phyloP scores from a whole-genome alignment of 2,329 filamentous ascomycete genomes.

The Ploettnerulaceae sp. region DNA sequence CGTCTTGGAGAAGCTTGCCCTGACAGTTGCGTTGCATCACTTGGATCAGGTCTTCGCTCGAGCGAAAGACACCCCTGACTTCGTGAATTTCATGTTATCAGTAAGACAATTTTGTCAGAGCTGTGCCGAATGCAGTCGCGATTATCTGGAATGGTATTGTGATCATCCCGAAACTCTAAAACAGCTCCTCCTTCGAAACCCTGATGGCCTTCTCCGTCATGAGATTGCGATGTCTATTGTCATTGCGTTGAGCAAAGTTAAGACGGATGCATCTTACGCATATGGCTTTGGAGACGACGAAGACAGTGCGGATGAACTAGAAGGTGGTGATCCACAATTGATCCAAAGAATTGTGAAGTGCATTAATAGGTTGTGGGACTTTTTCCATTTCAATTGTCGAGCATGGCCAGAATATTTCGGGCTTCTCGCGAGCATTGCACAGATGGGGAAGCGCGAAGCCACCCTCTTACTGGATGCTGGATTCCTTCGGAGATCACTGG shows the following conservation, averaged over 20 bases:
- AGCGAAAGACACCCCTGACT: constrained; percentile 62
- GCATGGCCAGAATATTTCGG: constrained; percentile 76
- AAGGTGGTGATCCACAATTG: constrained; percentile 32
- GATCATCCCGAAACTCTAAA: constrained; percentile 53
- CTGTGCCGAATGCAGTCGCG: constrained; percentile 52
- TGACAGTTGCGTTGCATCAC: constrained; percentile 57
- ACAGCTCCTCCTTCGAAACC: constrained; percentile 59
- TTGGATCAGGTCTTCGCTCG: constrained; percentile 72
- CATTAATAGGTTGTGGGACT: constrained; percentile 54
- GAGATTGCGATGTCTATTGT: constrained; percentile 49
- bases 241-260: constrained; percentile 48
- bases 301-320: constrained; percentile 29
- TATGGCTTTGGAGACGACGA: constrained; percentile 39
- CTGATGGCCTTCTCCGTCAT: constrained; percentile 50
- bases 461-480: constrained; percentile 54
- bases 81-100: constrained; percentile 50
- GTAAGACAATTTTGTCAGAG: constrained; percentile 46
- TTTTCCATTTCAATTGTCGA: constrained; percentile 56
- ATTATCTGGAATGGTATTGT: constrained; percentile 58
- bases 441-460: constrained; percentile 54
- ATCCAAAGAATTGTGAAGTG: constrained; percentile 37
- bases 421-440: constrained; percentile 62
- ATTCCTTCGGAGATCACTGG: constrained; percentile 48
- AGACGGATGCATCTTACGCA: constrained; percentile 40
- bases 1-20: constrained; percentile 43